Conservation (phyloP, 441 rosid genomes). For the Rhodomyrtus psidioides region DNA sequence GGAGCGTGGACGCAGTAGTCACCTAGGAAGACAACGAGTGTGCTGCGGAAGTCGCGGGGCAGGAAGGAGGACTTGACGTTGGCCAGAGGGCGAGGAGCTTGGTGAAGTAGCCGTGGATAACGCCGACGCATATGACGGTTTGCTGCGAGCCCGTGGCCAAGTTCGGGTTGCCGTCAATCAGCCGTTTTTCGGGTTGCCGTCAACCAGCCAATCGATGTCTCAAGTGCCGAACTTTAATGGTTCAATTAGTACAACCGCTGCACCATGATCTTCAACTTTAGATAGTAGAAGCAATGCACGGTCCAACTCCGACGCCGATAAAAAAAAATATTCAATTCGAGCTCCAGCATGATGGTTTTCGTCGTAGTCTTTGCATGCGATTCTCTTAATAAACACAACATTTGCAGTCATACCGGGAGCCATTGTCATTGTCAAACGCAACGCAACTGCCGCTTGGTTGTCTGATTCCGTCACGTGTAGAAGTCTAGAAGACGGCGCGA, state of each 20-base stretch:
- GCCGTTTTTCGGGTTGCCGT: no score
- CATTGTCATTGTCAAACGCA: not conserved
- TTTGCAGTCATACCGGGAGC: not conserved
- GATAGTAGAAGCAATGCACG: not conserved
- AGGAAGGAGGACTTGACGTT: conserved; percentile 42
- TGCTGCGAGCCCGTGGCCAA: not conserved
- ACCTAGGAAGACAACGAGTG: conserved; percentile 67
- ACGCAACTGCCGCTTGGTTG: not conserved
- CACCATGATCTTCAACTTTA: not conserved
- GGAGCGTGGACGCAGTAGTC: conserved; percentile 84
- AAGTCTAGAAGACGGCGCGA: not conserved
- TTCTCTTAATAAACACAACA: not conserved
- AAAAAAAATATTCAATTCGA: not conserved
- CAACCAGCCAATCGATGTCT: no score
- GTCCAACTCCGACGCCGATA: not conserved
- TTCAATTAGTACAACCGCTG: not conserved
- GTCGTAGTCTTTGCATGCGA: not conserved
- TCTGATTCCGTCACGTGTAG: not conserved
- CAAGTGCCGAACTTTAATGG: not conserved
- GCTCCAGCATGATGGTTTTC: not conserved
- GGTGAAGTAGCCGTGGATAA: conserved; percentile 57
- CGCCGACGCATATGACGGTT: conserved; percentile 55
- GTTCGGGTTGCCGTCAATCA: not conserved
- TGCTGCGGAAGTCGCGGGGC: conserved; percentile 34
- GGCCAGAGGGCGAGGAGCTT: conserved; percentile 51